Evolutionary conservation across 495 filamentous ascomycete species (phyloP).

Genomic region (Penicillium salamii): DNA sequence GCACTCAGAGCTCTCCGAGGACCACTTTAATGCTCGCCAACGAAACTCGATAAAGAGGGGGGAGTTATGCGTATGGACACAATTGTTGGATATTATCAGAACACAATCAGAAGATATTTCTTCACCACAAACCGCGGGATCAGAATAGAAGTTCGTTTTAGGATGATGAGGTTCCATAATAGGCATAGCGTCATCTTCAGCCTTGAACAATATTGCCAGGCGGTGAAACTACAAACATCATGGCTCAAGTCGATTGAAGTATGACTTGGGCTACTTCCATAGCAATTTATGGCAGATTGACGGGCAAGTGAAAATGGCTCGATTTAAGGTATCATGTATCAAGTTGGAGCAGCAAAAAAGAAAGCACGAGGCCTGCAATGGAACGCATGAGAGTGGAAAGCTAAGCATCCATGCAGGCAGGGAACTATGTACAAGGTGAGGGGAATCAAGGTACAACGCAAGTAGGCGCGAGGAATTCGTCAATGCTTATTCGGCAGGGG

Average conservation of each 20-base stretch:
- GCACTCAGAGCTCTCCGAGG: constrained; percentile 14
- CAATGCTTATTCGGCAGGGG: constrained; percentile 32
- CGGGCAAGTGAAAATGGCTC: neutral
- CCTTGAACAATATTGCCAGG: neutral
- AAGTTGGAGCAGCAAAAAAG: constrained; percentile 12
- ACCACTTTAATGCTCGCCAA: constrained; percentile 4
- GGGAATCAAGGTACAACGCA: constrained; percentile 7
- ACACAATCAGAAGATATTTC: constrained; percentile 13
- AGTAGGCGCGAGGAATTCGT: neutral
- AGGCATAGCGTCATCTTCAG: constrained; percentile 29
- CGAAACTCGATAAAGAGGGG: neutral
- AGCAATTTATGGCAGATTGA: too few relatives aligned
- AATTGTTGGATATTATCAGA: too few relatives aligned
- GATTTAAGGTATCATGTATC: constrained; percentile 21
- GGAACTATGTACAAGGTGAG: constrained; percentile 34
- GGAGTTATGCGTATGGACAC: too few relatives aligned
- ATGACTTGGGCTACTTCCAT: too few relatives aligned
- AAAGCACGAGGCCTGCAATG: neutral
- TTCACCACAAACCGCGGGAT: constrained; percentile 15
- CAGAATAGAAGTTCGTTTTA: constrained; percentile 14
- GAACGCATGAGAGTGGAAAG: too few relatives aligned
- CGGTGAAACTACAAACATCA: neutral
- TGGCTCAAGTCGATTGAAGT: too few relatives aligned
- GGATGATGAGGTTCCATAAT: constrained; percentile 23
- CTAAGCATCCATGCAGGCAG: too few relatives aligned